phyloP scores from a whole-genome alignment of 2,329 filamentous ascomycete genomes.

The Ascochyta koolunga region DNA sequence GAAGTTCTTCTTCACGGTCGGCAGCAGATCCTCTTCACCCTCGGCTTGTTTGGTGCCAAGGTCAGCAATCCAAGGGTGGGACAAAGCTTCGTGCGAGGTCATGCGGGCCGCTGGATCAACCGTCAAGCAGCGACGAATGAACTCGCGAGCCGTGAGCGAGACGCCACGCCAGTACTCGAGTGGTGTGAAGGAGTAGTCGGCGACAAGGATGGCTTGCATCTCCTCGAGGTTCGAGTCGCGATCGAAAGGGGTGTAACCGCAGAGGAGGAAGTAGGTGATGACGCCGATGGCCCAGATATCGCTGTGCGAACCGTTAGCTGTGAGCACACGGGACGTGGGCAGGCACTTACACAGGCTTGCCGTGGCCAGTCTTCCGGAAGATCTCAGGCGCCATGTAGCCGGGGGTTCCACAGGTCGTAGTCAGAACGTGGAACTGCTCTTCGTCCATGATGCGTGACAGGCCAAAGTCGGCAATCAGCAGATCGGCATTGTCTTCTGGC shows the following conservation, averaged over 20 bases:
- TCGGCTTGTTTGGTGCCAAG: constrained; percentile 54
- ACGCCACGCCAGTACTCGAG: constrained; percentile 97
- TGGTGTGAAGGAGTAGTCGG: constrained; percentile 94
- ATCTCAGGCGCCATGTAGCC: constrained; percentile 99
- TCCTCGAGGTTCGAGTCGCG: constrained; percentile 97
- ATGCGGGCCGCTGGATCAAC: constrained; percentile 87
- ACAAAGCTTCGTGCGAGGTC: constrained; percentile 80
- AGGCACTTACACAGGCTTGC: constrained; percentile 79
- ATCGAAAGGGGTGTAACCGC: constrained; percentile 97
- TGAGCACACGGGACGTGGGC: not conserved
- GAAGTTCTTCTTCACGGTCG: constrained; percentile 73
- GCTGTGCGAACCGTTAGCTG: constrained; percentile 46
- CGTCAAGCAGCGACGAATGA: constrained; percentile 89
- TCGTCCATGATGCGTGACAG: constrained; percentile 98
- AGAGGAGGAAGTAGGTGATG: constrained; percentile 97
- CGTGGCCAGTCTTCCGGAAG: constrained; percentile 97
- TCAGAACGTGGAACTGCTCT: constrained; percentile 96
- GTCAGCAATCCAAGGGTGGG: constrained; percentile 69
- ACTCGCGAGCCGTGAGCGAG: constrained; percentile 80
- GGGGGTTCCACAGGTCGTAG: constrained; percentile 95
- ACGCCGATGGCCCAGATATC: constrained; percentile 98
- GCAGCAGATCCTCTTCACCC: constrained; percentile 61
- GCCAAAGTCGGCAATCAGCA: constrained; percentile 96
- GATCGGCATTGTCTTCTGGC: constrained; percentile 95
- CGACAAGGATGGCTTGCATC: constrained; percentile 97